Percentiles rank a stretch among this genome's conserved stretches.
These are phyloP conservation scores for Psilocybe sp. DNA, from an alignment of 768 basidiomycete genomes.

Conservation along the genomic window DNA sequence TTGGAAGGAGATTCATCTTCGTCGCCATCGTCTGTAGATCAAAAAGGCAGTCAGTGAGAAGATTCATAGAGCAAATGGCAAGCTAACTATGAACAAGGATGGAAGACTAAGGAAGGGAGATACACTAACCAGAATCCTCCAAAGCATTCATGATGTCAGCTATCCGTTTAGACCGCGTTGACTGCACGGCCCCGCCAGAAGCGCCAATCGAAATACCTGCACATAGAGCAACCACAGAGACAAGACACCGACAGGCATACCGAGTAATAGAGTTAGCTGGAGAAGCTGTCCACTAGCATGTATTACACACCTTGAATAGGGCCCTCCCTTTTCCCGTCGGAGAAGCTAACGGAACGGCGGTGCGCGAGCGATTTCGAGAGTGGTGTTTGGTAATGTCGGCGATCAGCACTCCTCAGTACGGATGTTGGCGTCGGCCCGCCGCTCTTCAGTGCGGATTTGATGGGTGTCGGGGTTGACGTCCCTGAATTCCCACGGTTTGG, in stretches of 20 bases:
- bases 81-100: background rate
- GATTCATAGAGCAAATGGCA: no score
- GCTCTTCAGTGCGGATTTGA: constrained; percentile 44
- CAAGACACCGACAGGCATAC: background rate
- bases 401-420: constrained; percentile 51
- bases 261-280: background rate
- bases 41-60: no score
- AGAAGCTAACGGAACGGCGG: constrained; percentile 93
- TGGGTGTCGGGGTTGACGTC: constrained; percentile 27
- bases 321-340: constrained; percentile 87
- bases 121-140: constrained; percentile 59
- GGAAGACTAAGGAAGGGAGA: constrained; percentile 2
- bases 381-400: constrained; percentile 54
- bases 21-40: constrained; percentile 25
- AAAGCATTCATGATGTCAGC: constrained; percentile 76
- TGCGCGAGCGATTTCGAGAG: constrained; percentile 39
- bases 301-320: constrained; percentile 65
- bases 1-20: constrained; percentile 58
- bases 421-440: constrained; percentile 53
- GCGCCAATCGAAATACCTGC: constrained; percentile 16
- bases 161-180: constrained; percentile 77
- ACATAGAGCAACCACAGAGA: constrained; percentile 1
- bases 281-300: background rate
- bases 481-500: constrained; percentile 21
- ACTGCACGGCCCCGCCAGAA: constrained; percentile 39